These are phyloP conservation scores for Carex kokanica DNA, from an alignment of 176 grass and related monocot species.

Conservation along the genomic window DNA sequence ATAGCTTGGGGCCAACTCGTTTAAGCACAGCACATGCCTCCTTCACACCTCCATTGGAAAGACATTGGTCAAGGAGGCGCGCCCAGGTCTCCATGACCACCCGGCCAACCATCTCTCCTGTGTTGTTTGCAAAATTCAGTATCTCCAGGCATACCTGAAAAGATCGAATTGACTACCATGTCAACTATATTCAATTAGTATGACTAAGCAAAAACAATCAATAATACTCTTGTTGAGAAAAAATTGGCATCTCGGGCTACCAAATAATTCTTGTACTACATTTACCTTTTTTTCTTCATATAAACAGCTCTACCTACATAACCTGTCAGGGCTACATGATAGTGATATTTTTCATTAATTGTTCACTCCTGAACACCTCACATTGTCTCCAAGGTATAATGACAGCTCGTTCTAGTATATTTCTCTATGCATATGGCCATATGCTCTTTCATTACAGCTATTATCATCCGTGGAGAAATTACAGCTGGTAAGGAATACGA, in stretches of 20 bases:
- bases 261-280: not conserved
- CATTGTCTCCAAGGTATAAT: not conserved
- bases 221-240: not conserved
- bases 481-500: not conserved
- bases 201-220: not conserved
- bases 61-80: conserved; percentile 75
- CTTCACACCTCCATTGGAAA: conserved; percentile 73
- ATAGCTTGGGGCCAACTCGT: conserved; percentile 86
- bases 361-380: not conserved
- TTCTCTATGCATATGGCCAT: not conserved
- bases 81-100: conserved; percentile 85
- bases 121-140: conserved; percentile 92
- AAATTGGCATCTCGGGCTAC: not conserved
- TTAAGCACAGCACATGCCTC: conserved; percentile 91
- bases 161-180: not conserved
- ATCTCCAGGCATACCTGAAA: conserved; percentile 93
- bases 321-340: not conserved
- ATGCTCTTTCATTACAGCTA: not conserved
- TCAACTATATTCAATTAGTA: not conserved
- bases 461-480: not conserved
- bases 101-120: conserved; percentile 80
- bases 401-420: not conserved
- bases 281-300: not conserved
- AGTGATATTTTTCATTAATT: not conserved
- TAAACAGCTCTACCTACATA: not conserved